These are phyloP conservation scores for Tricholoma sp. DNA, from an alignment of 768 basidiomycete genomes.

Conservation along the genomic window DNA sequence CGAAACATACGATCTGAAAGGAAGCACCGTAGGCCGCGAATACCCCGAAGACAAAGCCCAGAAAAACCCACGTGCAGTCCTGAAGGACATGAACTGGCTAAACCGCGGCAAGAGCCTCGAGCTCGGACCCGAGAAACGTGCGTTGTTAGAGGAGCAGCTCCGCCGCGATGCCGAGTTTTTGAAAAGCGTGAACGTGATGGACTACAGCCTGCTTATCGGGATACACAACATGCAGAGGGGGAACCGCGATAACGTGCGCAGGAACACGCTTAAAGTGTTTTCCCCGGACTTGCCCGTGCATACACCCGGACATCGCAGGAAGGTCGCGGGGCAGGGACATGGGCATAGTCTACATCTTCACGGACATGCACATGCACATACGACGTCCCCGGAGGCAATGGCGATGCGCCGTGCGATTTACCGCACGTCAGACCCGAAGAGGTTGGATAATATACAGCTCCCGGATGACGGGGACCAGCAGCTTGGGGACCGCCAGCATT, in stretches of 20 bases:
- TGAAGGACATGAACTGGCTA: constrained; percentile 98
- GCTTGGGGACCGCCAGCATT: constrained; percentile 61
- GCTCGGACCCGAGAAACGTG: constrained; percentile 94
- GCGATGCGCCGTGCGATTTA: constrained; percentile 80
- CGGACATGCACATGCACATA: constrained; percentile 30
- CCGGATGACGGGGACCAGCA: constrained; percentile 15
- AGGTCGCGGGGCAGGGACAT: constrained; percentile 26
- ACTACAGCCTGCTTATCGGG: constrained; percentile 91
- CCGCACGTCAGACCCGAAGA: constrained; percentile 73
- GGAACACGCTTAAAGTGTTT: constrained; percentile 89
- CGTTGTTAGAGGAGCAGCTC: constrained; percentile 87
- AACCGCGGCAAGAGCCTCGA: constrained; percentile 71
- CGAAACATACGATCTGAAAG: constrained; percentile 97
- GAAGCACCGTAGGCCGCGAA: constrained; percentile 83
- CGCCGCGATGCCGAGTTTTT: constrained; percentile 83
- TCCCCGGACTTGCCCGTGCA: constrained; percentile 68
- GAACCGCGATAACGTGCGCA: constrained; percentile 86
- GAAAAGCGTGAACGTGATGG: constrained; percentile 85
- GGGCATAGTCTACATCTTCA: constrained; percentile 7
- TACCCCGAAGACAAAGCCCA: constrained; percentile 83
- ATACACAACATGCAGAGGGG: constrained; percentile 90
- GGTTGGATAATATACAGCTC: constrained; percentile 35
- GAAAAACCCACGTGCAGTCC: constrained; percentile 77
- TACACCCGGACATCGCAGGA: constrained; percentile 44
- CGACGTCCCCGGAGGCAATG: constrained; percentile 63